These are phyloP conservation scores for Polyplosphaeria fusca DNA, from an alignment of 495 filamentous ascomycete species.

Conservation along the genomic window DNA sequence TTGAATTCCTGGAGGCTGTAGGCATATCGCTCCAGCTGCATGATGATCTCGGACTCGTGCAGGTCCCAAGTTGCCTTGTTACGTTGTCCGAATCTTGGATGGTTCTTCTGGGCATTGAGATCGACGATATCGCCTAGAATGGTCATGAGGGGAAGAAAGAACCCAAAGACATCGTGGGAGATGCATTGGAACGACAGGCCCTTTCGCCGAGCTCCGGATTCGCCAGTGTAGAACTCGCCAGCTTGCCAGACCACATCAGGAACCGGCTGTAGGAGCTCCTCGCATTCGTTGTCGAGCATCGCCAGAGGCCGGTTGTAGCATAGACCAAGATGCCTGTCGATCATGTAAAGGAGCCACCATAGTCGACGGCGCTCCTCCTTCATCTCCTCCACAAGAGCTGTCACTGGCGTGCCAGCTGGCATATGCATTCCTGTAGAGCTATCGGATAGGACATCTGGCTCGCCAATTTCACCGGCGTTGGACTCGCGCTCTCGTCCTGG, in stretches of 20 bases:
- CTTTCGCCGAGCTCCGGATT: conserved; percentile 9
- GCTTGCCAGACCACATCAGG: conserved; percentile 40
- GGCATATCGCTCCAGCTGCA: conserved; percentile 27
- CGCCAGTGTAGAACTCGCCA: conserved; percentile 25
- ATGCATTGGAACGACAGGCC: conserved; percentile 35
- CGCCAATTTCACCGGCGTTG: conserved; percentile 5
- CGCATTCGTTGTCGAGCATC: conserved; percentile 49
- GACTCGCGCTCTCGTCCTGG: conserved; percentile 11
- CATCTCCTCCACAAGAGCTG: conserved; percentile 38
- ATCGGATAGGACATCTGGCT: conserved; percentile 16
- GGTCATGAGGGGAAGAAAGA: conserved; percentile 38
- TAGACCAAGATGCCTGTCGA: conserved; percentile 51
- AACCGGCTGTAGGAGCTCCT: conserved; percentile 40
- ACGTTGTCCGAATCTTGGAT: conserved; percentile 31
- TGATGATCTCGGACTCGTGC: conserved; percentile 27
- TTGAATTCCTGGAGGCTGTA: conserved; percentile 33
- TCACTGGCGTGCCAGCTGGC: conserved; percentile 18
- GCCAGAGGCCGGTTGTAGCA: conserved; percentile 50
- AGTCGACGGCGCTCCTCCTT: conserved; percentile 50
- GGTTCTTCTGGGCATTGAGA: conserved; percentile 31
- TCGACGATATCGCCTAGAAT: conserved; percentile 39
- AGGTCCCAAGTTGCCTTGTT: conserved; percentile 16
- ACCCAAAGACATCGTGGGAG: conserved; percentile 36
- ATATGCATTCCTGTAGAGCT: conserved; percentile 5
- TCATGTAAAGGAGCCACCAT: conserved; percentile 53